Percentiles rank a stretch among this genome's conserved stretches.
Conservation (phyloP, 352 stramenopile species). For the Plasmopara halstedii region DNA sequence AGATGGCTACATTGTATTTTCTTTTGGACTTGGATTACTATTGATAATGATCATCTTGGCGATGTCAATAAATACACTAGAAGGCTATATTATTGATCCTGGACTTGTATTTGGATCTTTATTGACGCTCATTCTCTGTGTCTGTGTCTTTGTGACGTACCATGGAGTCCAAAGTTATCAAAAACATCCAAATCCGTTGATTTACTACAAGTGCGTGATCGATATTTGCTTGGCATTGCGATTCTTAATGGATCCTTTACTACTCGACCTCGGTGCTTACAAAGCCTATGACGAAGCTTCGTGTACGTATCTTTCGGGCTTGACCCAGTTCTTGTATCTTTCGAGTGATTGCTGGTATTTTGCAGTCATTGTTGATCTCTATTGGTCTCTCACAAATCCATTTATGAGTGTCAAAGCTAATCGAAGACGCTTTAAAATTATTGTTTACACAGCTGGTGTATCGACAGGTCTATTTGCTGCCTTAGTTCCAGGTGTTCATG, state of each 20-base stretch:
- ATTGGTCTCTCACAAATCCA: constrained; percentile 72
- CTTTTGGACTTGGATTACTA: constrained; percentile 33
- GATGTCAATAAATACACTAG: constrained; percentile 29
- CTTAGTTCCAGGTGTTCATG: constrained; percentile 30
- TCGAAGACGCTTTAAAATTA: constrained; percentile 46
- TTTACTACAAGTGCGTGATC: constrained; percentile 77
- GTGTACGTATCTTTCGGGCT: constrained; percentile 53
- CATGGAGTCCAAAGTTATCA: constrained; percentile 71
- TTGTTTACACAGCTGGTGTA: constrained; percentile 37
- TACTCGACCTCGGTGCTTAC: constrained; percentile 49
- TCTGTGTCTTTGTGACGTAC: constrained; percentile 73
- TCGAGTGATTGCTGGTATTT: constrained; percentile 82
- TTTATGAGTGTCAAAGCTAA: constrained; percentile 79
- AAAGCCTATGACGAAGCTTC: constrained; percentile 11
- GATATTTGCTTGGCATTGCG: constrained; percentile 61
- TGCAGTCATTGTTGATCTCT: constrained; percentile 64
- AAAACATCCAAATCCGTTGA: constrained; percentile 72
- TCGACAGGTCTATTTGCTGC: constrained; percentile 36
- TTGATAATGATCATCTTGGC: constrained; percentile 33
- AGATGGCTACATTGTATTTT: constrained; percentile 37
- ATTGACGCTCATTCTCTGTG: constrained; percentile 59
- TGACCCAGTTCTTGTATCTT: constrained; percentile 75
- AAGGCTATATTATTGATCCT: constrained; percentile 84
- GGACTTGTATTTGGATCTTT: constrained; percentile 71
- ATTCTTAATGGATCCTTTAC: constrained; percentile 65